Percentiles rank a stretch among this genome's conserved stretches.
Evolutionary conservation across 2,329 filamentous ascomycete genomes (phyloP).

Genomic region (Monosporascus sp.): DNA sequence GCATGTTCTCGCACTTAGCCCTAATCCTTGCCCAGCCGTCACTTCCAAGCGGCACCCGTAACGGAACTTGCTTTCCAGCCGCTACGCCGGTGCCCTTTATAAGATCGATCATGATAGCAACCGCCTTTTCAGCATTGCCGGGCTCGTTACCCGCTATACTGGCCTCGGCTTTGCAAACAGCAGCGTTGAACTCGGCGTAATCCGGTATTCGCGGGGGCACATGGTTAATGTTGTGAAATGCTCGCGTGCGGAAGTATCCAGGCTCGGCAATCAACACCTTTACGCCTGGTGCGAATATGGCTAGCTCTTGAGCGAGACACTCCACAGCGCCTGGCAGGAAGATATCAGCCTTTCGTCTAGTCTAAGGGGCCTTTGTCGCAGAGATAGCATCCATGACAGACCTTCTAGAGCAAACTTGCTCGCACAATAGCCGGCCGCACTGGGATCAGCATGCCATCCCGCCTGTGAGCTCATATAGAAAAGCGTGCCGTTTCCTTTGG

Average conservation of each 20-base stretch:
- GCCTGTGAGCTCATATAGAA: conserved; percentile 31
- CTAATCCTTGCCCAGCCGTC: conserved; percentile 46
- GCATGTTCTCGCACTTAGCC: conserved; percentile 44
- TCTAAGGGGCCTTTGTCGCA: neutral
- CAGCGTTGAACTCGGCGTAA: conserved; percentile 28
- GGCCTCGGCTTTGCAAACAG: conserved; percentile 21
- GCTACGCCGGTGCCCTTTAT: conserved; percentile 40
- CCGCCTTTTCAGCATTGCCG: conserved; percentile 27
- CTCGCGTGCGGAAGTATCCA: conserved; percentile 33
- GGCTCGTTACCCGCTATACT: conserved; percentile 23
- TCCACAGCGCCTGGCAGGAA: conserved; percentile 3
- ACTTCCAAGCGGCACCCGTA: conserved; percentile 47
- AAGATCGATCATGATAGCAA: conserved; percentile 48
- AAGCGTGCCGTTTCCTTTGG: conserved; percentile 25
- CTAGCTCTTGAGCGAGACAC: conserved; percentile 4
- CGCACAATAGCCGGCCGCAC: conserved; percentile 20
- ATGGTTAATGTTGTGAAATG: conserved; percentile 31
- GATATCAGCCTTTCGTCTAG: neutral
- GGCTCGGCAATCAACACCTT: conserved; percentile 31
- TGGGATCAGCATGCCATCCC: conserved; percentile 27
- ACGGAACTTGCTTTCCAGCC: conserved; percentile 29
- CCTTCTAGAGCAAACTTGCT: conserved; percentile 19
- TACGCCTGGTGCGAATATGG: conserved; percentile 22
- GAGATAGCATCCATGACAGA: conserved; percentile 5
- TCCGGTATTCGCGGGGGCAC: conserved; percentile 16